Conservation (phyloP, 192 early-diverging fungal species). For the Haplosporangium gracile region DNA sequence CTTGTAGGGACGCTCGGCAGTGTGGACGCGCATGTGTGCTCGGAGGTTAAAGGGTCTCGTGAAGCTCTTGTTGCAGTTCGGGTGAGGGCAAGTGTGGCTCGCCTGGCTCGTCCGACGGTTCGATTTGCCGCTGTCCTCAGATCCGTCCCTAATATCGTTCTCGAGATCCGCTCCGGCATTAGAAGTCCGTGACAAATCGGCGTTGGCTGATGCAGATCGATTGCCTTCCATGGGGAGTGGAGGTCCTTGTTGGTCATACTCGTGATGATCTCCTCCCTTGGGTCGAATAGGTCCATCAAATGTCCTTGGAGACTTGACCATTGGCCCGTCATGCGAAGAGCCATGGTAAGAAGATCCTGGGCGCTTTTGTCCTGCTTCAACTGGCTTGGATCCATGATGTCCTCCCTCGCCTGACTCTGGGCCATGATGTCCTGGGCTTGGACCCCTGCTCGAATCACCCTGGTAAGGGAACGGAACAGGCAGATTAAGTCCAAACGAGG, state of each 20-base stretch:
- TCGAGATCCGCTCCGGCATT: background rate
- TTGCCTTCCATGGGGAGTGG: constrained; percentile 29
- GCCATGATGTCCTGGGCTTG: background rate
- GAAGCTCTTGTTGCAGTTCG: constrained; percentile 65
- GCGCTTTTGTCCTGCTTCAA: constrained; percentile 37
- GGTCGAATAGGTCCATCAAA: constrained; percentile 12
- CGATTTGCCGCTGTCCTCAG: constrained; percentile 17
- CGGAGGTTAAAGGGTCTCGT: constrained; percentile 80
- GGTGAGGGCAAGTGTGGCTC: constrained; percentile 50
- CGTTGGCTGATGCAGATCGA: constrained; percentile 4
- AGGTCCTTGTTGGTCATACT: constrained; percentile 46
- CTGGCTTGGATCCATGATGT: constrained; percentile 10
- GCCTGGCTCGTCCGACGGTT: constrained; percentile 21
- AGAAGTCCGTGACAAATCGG: background rate
- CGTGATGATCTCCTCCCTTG: constrained; percentile 27
- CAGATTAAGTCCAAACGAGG: constrained; percentile 49
- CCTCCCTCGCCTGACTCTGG: constrained; percentile 2
- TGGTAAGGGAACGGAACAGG: constrained; percentile 33
- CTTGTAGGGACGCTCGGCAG: constrained; percentile 73
- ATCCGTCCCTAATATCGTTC: background rate
- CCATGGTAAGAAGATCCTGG: constrained; percentile 36
- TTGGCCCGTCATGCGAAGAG: constrained; percentile 32
- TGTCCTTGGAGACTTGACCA: constrained; percentile 36
- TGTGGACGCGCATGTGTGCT: constrained; percentile 75
- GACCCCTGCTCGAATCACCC: constrained; percentile 17